Percentiles rank a stretch among this genome's conserved stretches.
phyloP scores from a whole-genome alignment of 768 basidiomycete species.

The Amanita pseudoporphyria region DNA sequence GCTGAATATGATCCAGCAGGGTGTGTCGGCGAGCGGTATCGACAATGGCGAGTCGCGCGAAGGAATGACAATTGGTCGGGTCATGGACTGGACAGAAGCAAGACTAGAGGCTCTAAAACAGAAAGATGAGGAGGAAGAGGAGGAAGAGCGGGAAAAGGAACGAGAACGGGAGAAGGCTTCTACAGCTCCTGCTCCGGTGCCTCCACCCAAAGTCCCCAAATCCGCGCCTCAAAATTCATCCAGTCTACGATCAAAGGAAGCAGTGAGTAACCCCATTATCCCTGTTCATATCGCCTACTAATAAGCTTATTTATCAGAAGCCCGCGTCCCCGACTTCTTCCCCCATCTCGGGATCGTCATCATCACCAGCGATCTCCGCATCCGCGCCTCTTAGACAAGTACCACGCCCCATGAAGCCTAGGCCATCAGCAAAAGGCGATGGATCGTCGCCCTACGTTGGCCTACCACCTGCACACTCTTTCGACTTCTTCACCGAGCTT shows the following conservation, averaged over 20 bases:
- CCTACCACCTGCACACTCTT: conserved; percentile 12
- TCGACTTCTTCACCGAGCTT: conserved; percentile 16
- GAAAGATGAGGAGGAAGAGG: conserved; percentile 74
- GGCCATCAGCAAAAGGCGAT: conserved; percentile 14
- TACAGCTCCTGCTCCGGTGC: conserved; percentile 10
- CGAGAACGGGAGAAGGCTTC: conserved; percentile 27
- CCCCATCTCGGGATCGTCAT: conserved; percentile 6
- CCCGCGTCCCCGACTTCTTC: conserved; percentile 18
- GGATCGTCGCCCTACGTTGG: conserved; percentile 9
- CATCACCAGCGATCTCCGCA: background rate
- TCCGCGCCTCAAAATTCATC: conserved; percentile 16
- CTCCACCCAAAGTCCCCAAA: conserved; percentile 13
- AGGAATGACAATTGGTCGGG: conserved; percentile 65
- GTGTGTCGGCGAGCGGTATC: conserved; percentile 54
- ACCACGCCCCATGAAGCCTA: conserved; percentile 18
- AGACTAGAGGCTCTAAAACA: conserved; percentile 66
- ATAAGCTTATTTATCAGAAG: background rate
- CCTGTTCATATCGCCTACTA: background rate
- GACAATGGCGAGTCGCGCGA: conserved; percentile 34
- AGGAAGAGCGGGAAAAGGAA: conserved; percentile 59
- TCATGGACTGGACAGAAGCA: conserved; percentile 84
- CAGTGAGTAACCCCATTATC: background rate
- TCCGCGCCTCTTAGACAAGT: conserved; percentile 10
- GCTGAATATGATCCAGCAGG: conserved; percentile 74
- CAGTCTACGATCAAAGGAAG: conserved; percentile 3